phyloP scores from a whole-genome alignment of 352 stramenopile genomes.

The Globisporangium takayamanum region DNA sequence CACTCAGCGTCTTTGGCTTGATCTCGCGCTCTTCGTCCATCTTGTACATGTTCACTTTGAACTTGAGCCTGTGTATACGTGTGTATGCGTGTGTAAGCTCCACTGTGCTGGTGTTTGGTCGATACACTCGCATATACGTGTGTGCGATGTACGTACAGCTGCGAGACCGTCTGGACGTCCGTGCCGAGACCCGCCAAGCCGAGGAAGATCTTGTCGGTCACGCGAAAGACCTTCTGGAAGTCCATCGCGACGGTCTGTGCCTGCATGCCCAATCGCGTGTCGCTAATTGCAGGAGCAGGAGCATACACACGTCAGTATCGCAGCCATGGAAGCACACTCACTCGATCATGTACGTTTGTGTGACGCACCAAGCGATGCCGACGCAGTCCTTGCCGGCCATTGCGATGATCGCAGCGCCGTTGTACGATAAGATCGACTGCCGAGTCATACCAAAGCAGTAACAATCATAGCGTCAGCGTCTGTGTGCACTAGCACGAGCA shows the following conservation, averaged over 20 bases:
- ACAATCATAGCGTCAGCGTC: neutral
- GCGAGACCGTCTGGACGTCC: slow-evolving; percentile 97
- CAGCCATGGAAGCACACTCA: neutral
- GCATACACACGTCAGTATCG: neutral
- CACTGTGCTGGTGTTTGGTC: neutral
- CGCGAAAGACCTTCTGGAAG: slow-evolving; percentile 98
- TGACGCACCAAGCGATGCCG: slow-evolving; percentile 90
- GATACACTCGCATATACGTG: neutral
- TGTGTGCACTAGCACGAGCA: neutral
- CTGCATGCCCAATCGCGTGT: slow-evolving; percentile 96
- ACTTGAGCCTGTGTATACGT: slow-evolving; percentile 63
- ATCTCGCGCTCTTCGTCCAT: slow-evolving; percentile 98
- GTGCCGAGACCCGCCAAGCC: slow-evolving; percentile 96
- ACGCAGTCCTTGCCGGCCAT: slow-evolving; percentile 99
- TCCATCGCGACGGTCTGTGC: slow-evolving; percentile 96
- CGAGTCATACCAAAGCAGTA: neutral
- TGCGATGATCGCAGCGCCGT: slow-evolving; percentile 97
- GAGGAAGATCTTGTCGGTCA: slow-evolving; percentile 95
- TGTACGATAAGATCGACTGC: slow-evolving; percentile 94
- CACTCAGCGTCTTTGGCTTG: slow-evolving; percentile 95
- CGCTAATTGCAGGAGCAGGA: slow-evolving; percentile 33
- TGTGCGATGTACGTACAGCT: slow-evolving; percentile 46
- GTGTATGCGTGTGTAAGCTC: neutral
- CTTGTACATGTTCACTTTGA: slow-evolving; percentile 97
- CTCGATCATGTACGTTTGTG: neutral